phyloP scores from a whole-genome alignment of 345 rosid species.

The Arabis hirsuta region DNA sequence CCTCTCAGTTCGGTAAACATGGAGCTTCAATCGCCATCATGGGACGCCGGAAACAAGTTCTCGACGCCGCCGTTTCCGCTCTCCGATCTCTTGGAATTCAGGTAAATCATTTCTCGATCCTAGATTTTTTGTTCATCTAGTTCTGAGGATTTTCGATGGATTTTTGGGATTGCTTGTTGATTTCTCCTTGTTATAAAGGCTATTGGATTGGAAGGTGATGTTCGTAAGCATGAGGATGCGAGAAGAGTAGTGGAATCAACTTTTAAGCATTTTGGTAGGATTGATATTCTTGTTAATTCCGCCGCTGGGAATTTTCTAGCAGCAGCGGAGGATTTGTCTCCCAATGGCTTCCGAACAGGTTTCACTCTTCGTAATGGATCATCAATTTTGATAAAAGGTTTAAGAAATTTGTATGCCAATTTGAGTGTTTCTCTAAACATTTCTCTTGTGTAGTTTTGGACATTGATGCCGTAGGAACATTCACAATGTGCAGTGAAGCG shows the following conservation, averaged over 20 bases:
- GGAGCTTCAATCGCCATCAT: constrained; percentile 80
- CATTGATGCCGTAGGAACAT: constrained; percentile 82
- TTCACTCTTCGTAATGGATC: neutral
- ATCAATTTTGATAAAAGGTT: neutral
- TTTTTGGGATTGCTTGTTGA: neutral
- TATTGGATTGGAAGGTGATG: constrained; percentile 83
- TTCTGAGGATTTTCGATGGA: neutral
- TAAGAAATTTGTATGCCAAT: neutral
- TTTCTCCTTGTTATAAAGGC: constrained; percentile 49
- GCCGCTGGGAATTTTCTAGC: constrained; percentile 88
- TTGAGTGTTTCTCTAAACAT: neutral
- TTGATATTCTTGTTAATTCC: constrained; percentile 76
- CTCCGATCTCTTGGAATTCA: constrained; percentile 67
- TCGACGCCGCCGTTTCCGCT: constrained; percentile 65
- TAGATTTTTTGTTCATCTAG: neutral
- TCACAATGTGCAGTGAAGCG: constrained; percentile 72
- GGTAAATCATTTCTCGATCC: constrained; percentile 37
- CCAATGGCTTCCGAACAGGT: constrained; percentile 90
- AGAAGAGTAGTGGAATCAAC: constrained; percentile 73
- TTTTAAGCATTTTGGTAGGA: constrained; percentile 59
- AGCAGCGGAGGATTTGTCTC: constrained; percentile 78
- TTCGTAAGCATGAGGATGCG: constrained; percentile 78
- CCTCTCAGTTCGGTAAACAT: constrained; percentile 69
- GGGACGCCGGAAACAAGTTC: constrained; percentile 73
- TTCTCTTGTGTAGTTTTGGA: constrained; percentile 62